Evolutionary conservation across 179 eudicot species (phyloP), one percentile per base, ranked within the genome.

Genomic region (Silene vulgaris): DNA sequence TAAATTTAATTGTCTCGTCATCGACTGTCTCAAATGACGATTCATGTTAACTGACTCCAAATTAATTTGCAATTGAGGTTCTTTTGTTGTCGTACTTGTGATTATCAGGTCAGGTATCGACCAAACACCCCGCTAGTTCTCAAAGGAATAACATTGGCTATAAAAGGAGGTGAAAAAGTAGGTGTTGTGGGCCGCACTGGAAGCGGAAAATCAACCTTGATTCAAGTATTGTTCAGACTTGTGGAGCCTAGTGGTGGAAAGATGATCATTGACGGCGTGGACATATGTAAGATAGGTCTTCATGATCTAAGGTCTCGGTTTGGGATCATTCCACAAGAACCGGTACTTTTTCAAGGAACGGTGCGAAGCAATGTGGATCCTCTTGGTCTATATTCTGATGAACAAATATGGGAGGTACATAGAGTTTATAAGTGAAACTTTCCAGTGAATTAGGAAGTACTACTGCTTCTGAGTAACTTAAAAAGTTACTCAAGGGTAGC

Each of bases 131-230:
- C 97, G 57, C 80, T 92, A n/a, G 90, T 92, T 63, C 88, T 92
- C 28, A 92, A 90, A 80, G 97, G 96, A 8, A 76, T 91, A 71
- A 81, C 83, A 32, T 85, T 90, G 14, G 82, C 69, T 84, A 90
- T 92, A 73, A 74, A 35, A 48, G 96, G 96, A 28, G 96, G 97
- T 23, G 97, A 91, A 79, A 91, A 91, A 81, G 80, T 91, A 71
- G 97, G 96, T 32, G 91, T 91, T 19, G 97, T 91, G 68, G 97
- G 97, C 54, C 89, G 97, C 67, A 91, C 97, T 0, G 97, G 97
- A 23, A 85, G 97, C 43, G 97, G 97, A 29, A 91, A 91, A 72
- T 90, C 97, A 12, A 91, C 97, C 19, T 68, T 91, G 17, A 83
- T 91, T 75, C 97, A 91, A 75, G 97, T 87, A 65, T 82, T 91